Percentiles rank a stretch among this genome's conserved stretches.
These are phyloP conservation scores for Solanum chacoense DNA, from an alignment of 305 asterid genomes.

Conservation along the genomic window DNA sequence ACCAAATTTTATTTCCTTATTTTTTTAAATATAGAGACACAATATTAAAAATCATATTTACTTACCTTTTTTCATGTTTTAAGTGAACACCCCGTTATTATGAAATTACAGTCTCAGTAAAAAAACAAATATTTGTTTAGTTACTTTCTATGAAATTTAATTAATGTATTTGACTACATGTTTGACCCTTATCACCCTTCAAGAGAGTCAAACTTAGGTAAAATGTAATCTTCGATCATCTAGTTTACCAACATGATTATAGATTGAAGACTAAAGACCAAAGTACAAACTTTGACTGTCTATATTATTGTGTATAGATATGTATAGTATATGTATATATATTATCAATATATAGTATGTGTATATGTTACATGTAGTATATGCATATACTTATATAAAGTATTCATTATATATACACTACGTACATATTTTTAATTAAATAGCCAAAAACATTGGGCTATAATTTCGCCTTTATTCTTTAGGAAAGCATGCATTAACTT, in stretches of 20 bases:
- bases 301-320: not conserved
- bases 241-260: not conserved
- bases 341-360: not conserved
- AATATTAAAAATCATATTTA: not conserved
- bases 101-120: not conserved
- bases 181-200: not conserved
- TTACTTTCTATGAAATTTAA: not conserved
- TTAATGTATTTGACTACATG: not conserved
- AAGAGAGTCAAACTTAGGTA: not conserved
- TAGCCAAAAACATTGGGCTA: not conserved
- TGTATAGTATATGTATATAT: not conserved
- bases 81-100: rapidly evolving
- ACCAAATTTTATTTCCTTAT: not conserved
- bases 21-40: not conserved
- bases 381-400: not conserved
- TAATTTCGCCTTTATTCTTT: not conserved
- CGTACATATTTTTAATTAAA: not conserved
- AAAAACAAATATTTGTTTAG: rapidly evolving
- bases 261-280: rapidly evolving
- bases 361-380: not conserved
- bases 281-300: rapidly evolving
- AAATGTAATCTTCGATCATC: not conserved
- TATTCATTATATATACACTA: not conserved
- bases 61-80: not conserved
- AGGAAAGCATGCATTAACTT: not conserved